Evolutionary conservation across 768 basidiomycete species (phyloP).

Genomic region (Tephrocybe sp.): DNA sequence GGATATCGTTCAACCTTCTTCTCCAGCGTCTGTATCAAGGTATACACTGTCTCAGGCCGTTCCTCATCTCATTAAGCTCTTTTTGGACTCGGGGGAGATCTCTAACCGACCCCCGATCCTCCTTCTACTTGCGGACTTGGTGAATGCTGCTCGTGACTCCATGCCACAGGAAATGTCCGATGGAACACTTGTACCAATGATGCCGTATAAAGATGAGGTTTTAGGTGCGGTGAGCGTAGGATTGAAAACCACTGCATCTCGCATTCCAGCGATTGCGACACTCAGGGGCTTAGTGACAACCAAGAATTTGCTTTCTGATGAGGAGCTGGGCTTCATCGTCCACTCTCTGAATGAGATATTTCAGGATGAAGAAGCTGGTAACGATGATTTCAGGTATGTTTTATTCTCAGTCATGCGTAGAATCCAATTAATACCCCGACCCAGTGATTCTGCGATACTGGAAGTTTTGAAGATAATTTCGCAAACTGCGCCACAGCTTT

Average conservation of each 20-base stretch:
- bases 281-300: constrained; percentile 68
- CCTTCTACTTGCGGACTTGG: constrained; percentile 62
- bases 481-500: constrained; percentile 51
- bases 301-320: constrained; percentile 55
- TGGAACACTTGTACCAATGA: constrained; percentile 33
- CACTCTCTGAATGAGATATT: constrained; percentile 73
- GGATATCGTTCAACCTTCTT: background rate
- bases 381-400: constrained; percentile 52
- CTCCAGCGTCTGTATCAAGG: constrained; percentile 61
- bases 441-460: constrained; percentile 54
- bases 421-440: background rate
- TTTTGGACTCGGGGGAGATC: constrained; percentile 67
- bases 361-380: constrained; percentile 44
- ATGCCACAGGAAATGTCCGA: constrained; percentile 19
- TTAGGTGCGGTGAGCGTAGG: constrained; percentile 63
- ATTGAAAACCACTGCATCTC: constrained; percentile 46
- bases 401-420: background rate
- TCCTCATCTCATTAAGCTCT: constrained; percentile 75
- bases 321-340: constrained; percentile 79
- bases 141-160: constrained; percentile 51
- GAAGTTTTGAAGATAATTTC: constrained; percentile 66
- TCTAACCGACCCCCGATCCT: constrained; percentile 66
- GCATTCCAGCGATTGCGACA: constrained; percentile 60
- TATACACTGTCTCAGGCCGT: constrained; percentile 68
- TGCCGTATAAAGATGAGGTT: constrained; percentile 72